phyloP scores from a whole-genome alignment of 139 green algal species.

The Pseudopediastrum boryanum region DNA sequence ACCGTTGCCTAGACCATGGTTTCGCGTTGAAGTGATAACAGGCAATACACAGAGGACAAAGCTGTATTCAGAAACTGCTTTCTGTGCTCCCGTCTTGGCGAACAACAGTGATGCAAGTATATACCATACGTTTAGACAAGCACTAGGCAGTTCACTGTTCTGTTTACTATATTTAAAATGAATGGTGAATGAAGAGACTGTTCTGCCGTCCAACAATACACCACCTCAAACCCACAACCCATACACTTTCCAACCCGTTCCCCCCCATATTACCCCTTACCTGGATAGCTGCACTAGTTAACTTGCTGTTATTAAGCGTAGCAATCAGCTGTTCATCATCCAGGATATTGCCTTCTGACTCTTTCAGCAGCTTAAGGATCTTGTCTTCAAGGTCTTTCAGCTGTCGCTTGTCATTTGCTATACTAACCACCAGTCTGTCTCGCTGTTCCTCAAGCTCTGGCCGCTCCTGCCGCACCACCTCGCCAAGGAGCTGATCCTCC shows the following conservation, averaged over 20 bases:
- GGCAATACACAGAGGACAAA: no score
- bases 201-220: no score
- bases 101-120: no score
- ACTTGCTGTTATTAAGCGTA: slow-evolving; percentile 88
- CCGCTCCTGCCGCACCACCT: slow-evolving; percentile 81
- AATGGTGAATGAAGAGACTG: no score
- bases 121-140: no score
- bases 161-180: no score
- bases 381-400: slow-evolving; percentile 70
- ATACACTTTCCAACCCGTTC: not conserved
- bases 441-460: slow-evolving; percentile 73
- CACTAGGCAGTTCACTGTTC: no score
- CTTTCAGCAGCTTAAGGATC: slow-evolving; percentile 86
- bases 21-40: no score
- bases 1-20: no score
- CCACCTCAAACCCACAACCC: not conserved
- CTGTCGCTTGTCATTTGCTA: slow-evolving; percentile 83
- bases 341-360: slow-evolving; percentile 88
- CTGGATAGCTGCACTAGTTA: slow-evolving; percentile 77
- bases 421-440: slow-evolving; percentile 77
- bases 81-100: no score
- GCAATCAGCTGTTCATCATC: slow-evolving; percentile 91
- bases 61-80: no score
- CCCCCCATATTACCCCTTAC: slow-evolving; percentile 26
- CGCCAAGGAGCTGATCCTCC: slow-evolving; percentile 88